These are phyloP conservation scores for Verruconis gallopava DNA, from an alignment of 2,329 filamentous ascomycete species.

Conservation along the genomic window DNA sequence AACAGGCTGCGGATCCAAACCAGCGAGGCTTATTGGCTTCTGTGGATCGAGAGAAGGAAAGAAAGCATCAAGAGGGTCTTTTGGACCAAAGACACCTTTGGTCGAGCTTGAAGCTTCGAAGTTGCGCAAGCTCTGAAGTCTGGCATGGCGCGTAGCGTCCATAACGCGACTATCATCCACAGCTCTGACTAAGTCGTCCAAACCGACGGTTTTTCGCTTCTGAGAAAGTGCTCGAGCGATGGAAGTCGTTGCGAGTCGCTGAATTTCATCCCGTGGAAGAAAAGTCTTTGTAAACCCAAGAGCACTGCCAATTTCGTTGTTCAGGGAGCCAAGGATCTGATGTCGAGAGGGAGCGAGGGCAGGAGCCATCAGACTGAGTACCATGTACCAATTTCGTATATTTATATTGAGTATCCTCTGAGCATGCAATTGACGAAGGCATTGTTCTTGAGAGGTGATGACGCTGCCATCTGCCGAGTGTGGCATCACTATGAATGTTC, in stretches of 20 bases:
- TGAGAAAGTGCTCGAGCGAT: not conserved
- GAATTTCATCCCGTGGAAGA: constrained; percentile 8
- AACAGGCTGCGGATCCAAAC: not conserved
- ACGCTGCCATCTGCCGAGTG: constrained; percentile 13
- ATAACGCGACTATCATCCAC: not conserved
- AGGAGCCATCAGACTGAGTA: not conserved
- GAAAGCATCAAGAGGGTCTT: no score
- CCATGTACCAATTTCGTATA: not conserved
- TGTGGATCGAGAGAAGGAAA: not conserved
- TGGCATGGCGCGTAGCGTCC: not conserved
- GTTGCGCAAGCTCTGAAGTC: no score
- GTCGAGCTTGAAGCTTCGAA: no score
- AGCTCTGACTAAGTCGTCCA: not conserved
- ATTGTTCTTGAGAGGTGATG: constrained; percentile 16
- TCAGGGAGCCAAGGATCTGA: not conserved
- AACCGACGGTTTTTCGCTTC: not conserved
- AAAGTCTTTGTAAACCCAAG: constrained; percentile 1
- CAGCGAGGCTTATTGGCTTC: not conserved
- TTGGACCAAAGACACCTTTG: no score
- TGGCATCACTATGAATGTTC: constrained; percentile 43
- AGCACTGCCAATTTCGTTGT: not conserved
- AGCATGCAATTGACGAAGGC: not conserved
- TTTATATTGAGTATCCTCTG: not conserved
- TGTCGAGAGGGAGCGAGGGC: not conserved
- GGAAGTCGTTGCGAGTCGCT: not conserved